Base-by-base conservation (phyloP, 176 grass and related monocot species). In the Triticum urartu region DNA sequence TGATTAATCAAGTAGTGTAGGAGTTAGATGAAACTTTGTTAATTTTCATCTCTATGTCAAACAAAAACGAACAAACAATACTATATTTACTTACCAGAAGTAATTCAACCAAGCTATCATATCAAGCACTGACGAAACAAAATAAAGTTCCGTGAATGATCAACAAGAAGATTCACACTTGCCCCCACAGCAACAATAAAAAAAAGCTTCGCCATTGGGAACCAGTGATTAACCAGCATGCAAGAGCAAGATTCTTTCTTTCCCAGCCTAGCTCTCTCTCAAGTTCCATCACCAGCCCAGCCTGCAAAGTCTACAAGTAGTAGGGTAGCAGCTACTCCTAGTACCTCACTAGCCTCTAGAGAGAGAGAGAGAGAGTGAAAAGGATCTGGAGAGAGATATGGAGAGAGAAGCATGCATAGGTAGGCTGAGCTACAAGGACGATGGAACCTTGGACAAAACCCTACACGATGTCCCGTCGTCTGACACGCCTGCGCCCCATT, bases 401-500 rank as follows among this genome's bases (percentile, higher is more conserved):
- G 65, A 47, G 15, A 60, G 54, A 69, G 64, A 68, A 30, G 7
- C 15, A 78, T 30, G 38, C 59, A 64, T 64, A 63, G 70, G 64
- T 13, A 64, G 35, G 75, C 28, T 21, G 73, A 52, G 64, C 10
- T 56, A 4, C 79, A 73, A 74, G 71, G 71, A 74, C 71, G 71
- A 90, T 69, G 83, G 59, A 85, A 88, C 85, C 73, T 92, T 88
- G 68, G 88, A 90, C 79, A 79, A 76, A 92, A 85, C 91, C 90
- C 93, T 91, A 92, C 77, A 79, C 86, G 81, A 80, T 73, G 86
- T 79, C 88, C 88, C 79, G 52, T 63, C 36, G 35, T 70, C 93
- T 95, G 93, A 95, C 91, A 95, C 47, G 5, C 64, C 86, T 95
- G 89, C 81, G 75, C 89, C 90, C 93, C 93, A 92, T 87, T 91